Percentiles rank a stretch among this genome's conserved stretches.
phyloP scores from a whole-genome alignment of 2,329 filamentous ascomycete genomes.

The Knufia fluminis region DNA sequence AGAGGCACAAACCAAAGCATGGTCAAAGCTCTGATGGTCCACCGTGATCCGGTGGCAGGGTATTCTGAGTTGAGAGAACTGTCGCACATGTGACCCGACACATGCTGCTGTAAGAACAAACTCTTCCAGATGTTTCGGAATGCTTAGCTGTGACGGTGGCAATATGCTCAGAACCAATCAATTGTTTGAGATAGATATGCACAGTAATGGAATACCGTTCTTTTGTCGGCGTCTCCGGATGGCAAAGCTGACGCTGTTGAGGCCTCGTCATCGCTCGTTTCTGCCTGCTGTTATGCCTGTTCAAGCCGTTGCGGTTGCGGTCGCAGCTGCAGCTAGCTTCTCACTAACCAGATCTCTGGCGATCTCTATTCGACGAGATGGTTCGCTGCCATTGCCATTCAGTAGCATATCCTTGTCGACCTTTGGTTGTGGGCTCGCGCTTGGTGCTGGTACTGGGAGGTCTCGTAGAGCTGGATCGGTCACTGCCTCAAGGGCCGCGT shows the following conservation, averaged over 20 bases:
- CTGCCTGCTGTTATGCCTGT: not conserved
- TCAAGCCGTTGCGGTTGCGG: not conserved
- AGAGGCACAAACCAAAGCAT: not conserved
- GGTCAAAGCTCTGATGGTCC: not conserved
- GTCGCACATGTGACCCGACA: not conserved
- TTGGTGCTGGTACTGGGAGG: not conserved
- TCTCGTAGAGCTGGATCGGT: not conserved
- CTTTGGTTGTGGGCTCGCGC: not conserved
- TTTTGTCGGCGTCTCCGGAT: not conserved
- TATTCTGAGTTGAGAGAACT: not conserved
- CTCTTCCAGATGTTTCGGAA: not conserved
- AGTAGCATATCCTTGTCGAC: not conserved
- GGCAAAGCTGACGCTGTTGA: not conserved
- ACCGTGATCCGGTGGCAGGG: not conserved
- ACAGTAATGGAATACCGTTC: not conserved
- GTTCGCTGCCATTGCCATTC: conserved; percentile 4
- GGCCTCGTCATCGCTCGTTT: not conserved
- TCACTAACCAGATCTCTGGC: conserved; percentile 5
- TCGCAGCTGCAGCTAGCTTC: not conserved
- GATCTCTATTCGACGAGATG: conserved; percentile 9
- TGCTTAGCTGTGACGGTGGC: not conserved
- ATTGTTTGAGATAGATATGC: not conserved
- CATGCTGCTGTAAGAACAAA: not conserved
- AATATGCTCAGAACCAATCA: not conserved
- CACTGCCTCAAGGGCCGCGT: not conserved